Base-by-base conservation (phyloP, 768 basidiomycete genomes). In the Rhodotorula taiwanensis region DNA sequence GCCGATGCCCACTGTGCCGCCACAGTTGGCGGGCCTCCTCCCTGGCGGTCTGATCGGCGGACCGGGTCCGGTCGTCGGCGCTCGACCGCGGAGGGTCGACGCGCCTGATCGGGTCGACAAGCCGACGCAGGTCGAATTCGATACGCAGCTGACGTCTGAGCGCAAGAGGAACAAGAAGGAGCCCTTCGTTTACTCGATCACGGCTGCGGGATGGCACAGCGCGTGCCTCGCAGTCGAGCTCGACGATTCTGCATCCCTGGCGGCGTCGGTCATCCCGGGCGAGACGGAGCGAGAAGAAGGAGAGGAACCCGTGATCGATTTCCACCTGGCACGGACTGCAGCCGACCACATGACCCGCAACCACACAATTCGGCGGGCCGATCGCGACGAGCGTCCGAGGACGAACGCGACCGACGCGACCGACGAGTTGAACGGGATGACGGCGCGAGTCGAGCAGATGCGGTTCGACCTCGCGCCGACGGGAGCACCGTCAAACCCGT, bases 181-280 rank as follows among this genome's bases (percentile, higher is more conserved):
- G 67, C n/a, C n/a, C n/a, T 95, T 88, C 72, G 89, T 88, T 70
- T 87, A 94, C 69, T 82, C 82, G 1, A 84, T 85, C 9, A 82
- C 89, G 8, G 89, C 92, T 5, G 81, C 83, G 0, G 93, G 93
- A 15, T 94, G 91, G 92, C 93, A 97, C 71, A 87, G 82, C 59
- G 92, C 90, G 13, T 89, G 90, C 2, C 78, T 97, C 51, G 88
- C 89, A 5, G 85, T 94, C 44, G 88, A 90, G 73, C 78, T 90
- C 15, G 25, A 51, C 5, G 11, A 6, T n/a, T n/a, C n/a, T n/a
- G n/a, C n/a, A n/a, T n/a, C n/a, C n/a, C n/a, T n/a, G n/a, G n/a
- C n/a, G n/a, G n/a, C n/a, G n/a, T n/a, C n/a, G n/a, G n/a, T n/a
- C n/a, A n/a, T n/a, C n/a, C n/a, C n/a, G 14, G 43, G 36, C 43